Conservation (phyloP, 176 grass and related monocot genomes). For the Saccharum spontaneum region DNA sequence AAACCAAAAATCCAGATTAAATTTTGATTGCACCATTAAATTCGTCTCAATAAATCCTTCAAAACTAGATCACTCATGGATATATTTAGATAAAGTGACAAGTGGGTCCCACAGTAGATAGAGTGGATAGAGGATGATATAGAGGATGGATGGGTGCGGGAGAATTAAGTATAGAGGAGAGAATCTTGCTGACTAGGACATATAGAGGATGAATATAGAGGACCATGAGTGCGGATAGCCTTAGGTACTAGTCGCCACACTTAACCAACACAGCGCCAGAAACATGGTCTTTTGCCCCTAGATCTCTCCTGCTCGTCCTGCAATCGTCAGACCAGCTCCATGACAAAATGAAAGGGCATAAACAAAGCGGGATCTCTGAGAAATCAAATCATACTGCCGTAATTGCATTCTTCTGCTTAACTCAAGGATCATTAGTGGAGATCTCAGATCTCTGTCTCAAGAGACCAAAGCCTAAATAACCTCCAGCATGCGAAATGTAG, state of each 20-base stretch:
- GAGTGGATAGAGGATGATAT: no score
- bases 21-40: no score
- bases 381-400: neutral
- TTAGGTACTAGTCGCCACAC: neutral
- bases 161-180: no score
- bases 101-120: no score
- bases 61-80: no score
- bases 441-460: neutral
- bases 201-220: no score
- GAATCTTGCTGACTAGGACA: no score
- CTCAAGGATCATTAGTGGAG: neutral
- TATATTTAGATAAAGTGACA: no score
- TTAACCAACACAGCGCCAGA: slow-evolving; percentile 12
- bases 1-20: no score
- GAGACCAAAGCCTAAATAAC: neutral
- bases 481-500: neutral
- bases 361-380: neutral
- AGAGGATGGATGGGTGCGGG: no score
- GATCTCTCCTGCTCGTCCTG: slow-evolving; percentile 17
- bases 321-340: slow-evolving; percentile 30
- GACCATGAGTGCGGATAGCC: no score
- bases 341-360: slow-evolving; percentile 5
- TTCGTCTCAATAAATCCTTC: no score
- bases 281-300: slow-evolving; percentile 28
- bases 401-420: neutral